phyloP scores from a whole-genome alignment of 139 green algal species.

The Coelastrella sp. region DNA sequence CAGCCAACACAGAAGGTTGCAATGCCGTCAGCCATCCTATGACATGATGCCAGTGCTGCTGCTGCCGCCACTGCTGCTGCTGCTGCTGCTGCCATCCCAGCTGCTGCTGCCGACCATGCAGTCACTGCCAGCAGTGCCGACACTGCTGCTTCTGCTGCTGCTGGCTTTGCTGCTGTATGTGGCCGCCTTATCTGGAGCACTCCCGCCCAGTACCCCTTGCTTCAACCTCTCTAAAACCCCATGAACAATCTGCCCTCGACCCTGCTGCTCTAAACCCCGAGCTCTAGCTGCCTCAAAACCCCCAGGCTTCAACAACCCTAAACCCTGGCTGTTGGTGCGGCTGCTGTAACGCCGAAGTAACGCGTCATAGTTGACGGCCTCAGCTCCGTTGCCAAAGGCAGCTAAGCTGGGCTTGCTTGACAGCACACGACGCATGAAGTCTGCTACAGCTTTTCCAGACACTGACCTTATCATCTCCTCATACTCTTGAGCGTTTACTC shows the following conservation, averaged over 20 bases:
- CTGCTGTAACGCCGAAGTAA: conserved; percentile 12
- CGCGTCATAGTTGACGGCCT: conserved; percentile 31
- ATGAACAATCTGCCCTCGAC: not conserved
- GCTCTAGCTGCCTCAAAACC: not conserved
- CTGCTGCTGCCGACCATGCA: conserved; percentile 1
- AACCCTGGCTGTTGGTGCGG: not conserved
- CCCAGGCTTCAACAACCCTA: not conserved
- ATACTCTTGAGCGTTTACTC: conserved; percentile 64
- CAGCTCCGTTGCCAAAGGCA: conserved; percentile 52
- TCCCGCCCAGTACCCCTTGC: not conserved
- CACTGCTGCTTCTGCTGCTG: not conserved
- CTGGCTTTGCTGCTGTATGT: conserved; percentile 18
- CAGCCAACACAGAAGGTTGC: too few species aligned
- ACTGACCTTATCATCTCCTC: conserved; percentile 67
- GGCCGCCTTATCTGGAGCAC: not conserved
- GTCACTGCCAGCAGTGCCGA: not conserved
- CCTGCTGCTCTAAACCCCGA: not conserved
- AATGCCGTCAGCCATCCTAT: too few species aligned
- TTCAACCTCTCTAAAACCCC: conserved; percentile 30
- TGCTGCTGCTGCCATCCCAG: not conserved
- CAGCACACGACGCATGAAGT: conserved; percentile 60
- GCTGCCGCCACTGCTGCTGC: not conserved
- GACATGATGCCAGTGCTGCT: not conserved
- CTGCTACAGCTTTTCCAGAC: conserved; percentile 46
- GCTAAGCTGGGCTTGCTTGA: conserved; percentile 54